These are phyloP conservation scores for Taiwanofungus camphoratus DNA, from an alignment of 1,284 basidiomycete species.

Conservation along the genomic window DNA sequence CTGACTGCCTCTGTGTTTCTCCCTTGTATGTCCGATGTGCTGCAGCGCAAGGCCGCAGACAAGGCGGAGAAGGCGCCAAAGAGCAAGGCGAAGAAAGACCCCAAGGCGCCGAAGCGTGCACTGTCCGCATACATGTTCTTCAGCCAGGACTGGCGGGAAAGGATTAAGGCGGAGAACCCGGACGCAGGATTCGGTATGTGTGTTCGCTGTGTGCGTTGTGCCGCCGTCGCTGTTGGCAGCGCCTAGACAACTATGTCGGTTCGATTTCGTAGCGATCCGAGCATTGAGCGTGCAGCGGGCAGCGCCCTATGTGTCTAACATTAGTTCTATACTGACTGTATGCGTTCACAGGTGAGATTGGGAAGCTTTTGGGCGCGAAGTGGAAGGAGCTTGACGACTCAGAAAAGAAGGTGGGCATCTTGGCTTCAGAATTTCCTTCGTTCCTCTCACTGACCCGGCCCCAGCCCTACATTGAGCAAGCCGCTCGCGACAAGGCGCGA, in stretches of 20 bases:
- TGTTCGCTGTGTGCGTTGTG: slow-evolving; percentile 3
- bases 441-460: slow-evolving; percentile 2
- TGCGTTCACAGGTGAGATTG: slow-evolving; percentile 47
- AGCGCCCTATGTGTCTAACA: too few species aligned
- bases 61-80: slow-evolving; percentile 56
- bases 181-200: slow-evolving; percentile 84
- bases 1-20: slow-evolving; percentile 8
- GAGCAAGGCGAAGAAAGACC: slow-evolving; percentile 65
- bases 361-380: slow-evolving; percentile 65
- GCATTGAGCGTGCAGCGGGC: slow-evolving; percentile 5
- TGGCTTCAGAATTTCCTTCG: background rate
- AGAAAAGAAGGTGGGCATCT: slow-evolving; percentile 63
- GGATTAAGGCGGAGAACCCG: slow-evolving; percentile 93
- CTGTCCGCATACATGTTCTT: slow-evolving; percentile 99
- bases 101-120: slow-evolving; percentile 83
- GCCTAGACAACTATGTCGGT: too few species aligned
- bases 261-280: background rate
- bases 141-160: slow-evolving; percentile 91
- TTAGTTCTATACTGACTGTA: slow-evolving; percentile 17
- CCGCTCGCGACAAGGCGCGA: slow-evolving; percentile 80
- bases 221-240: slow-evolving; percentile 8
- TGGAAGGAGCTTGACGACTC: slow-evolving; percentile 66
- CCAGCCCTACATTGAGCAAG: slow-evolving; percentile 88
- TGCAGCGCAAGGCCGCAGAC: slow-evolving; percentile 67
- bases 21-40: slow-evolving; percentile 11